Evolutionary conservation across 1,284 basidiomycete genomes (phyloP), one percentile per base, ranked within the genome.

Genomic region (Phaffia rhodozyma): DNA sequence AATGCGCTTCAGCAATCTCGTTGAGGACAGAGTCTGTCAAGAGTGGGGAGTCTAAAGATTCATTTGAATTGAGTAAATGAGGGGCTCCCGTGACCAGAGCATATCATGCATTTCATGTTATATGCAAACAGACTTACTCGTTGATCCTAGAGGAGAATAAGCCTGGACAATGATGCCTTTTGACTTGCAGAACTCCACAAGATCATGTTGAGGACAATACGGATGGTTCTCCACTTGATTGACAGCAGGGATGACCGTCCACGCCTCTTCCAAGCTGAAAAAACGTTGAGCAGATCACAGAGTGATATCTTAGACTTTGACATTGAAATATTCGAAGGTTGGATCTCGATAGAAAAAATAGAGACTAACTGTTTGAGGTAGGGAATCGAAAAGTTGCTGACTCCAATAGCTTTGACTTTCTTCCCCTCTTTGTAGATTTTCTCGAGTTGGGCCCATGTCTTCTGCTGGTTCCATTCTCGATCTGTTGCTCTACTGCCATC

Each of bases 381-480:
- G 3, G 61, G 49, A n/a, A 58, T 21, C 79, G 73, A 83, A 77
- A 52, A 80, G 79, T 69, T 72, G 69, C 66, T 77, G 74, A 59
- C 21, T 5, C 53, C 56, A 47, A 59, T 64, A 29, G 62, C 57
- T n/a, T 51, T 59, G 5, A 55, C 55, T 70, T 82, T 85, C 72
- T 25, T 50, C 1, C 48, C 43, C 25, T 64, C 51, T 49, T 82
- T 82, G 66, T 83, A 74, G 52, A 65, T 61, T n/a, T 78, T 82
- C 73, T 90, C 87, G 82, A 91, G 84, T 71, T 86, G 83, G 67
- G 80, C 82, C 89, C 90, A 91, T 5, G 89, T 91, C 64, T 89
- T 80, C 62, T 75, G 77, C 67, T 87, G 72, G 52, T 83, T 79
- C 82, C 86, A 87, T 54, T 79, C 78, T 67, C 80, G 78, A 68